Evolutionary conservation across 2,329 filamentous ascomycete species (phyloP).

Genomic region (Anthostomella pinea): DNA sequence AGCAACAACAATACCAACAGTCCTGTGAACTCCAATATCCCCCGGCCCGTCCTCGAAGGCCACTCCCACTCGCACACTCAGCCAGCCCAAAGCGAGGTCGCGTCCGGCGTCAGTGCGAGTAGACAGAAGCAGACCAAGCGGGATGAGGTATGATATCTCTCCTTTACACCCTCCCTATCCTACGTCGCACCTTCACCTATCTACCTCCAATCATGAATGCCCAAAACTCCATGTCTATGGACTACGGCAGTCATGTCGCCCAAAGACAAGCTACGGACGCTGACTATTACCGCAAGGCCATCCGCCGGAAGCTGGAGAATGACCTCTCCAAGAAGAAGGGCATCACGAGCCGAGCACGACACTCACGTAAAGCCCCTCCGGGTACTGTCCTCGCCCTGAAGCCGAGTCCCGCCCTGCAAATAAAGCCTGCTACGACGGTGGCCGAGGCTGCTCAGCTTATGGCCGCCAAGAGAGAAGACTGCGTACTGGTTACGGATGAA

Average conservation of each 20-base stretch:
- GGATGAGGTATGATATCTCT: conserved; percentile 75
- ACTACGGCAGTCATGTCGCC: conserved; percentile 14
- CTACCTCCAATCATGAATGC: conserved; percentile 6
- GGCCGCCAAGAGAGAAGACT: conserved; percentile 98
- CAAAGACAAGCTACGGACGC: conserved; percentile 23
- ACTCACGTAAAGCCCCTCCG: conserved; percentile 88
- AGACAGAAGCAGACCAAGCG: conserved; percentile 95
- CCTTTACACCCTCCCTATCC: conserved; percentile 8
- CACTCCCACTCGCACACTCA: conserved; percentile 35
- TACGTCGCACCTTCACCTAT: conserved; percentile 14
- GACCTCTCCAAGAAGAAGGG: conserved; percentile 98
- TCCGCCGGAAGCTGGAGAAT: conserved; percentile 93
- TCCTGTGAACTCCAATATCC: conserved; percentile 63
- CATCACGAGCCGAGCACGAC: conserved; percentile 71
- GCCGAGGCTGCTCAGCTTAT: conserved; percentile 96
- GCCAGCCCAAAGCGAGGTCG: conserved; percentile 54
- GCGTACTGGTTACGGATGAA: conserved; percentile 94
- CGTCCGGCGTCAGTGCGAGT: conserved; percentile 79
- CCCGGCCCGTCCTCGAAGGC: conserved; percentile 66
- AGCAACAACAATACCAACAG: conserved; percentile 55
- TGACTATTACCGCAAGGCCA: conserved; percentile 63
- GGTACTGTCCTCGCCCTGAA: conserved; percentile 94
- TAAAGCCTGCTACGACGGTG: conserved; percentile 91
- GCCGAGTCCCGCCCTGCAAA: conserved; percentile 93
- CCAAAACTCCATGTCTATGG: conserved; percentile 9